Evolutionary conservation across 2,329 filamentous ascomycete species (phyloP).

Genomic region (Fusarium sp.): DNA sequence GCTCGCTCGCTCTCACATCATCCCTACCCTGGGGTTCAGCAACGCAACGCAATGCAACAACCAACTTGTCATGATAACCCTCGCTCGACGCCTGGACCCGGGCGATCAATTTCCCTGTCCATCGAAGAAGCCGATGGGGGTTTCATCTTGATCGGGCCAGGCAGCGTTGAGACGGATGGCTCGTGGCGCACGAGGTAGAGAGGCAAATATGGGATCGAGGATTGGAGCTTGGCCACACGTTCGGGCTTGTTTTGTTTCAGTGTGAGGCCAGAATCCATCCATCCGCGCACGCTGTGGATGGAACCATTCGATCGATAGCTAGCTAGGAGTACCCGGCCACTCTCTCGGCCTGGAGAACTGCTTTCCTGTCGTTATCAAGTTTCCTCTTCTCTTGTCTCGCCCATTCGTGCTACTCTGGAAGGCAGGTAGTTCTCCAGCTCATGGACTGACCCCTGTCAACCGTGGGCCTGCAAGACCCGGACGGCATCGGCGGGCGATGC

Average conservation of each 20-base stretch:
- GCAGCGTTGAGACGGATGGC: conserved; percentile 35
- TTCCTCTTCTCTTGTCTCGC: conserved; percentile 6
- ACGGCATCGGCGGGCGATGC: conserved; percentile 38
- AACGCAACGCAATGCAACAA: background rate
- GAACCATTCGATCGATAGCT: conserved; percentile 22
- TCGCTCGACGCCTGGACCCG: conserved; percentile 31
- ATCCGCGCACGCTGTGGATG: conserved; percentile 39
- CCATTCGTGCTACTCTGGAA: background rate
- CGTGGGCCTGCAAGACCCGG: conserved; percentile 28
- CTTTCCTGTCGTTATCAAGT: conserved; percentile 6
- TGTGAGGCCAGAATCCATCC: conserved; percentile 36
- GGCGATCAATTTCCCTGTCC: conserved; percentile 37
- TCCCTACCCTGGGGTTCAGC: conserved; percentile 10
- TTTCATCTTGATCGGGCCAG: conserved; percentile 42
- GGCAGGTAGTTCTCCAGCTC: conserved; percentile 10
- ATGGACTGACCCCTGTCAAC: conserved; percentile 38
- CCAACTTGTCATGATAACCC: conserved; percentile 37
- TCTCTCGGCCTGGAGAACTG: conserved; percentile 11
- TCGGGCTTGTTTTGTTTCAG: conserved; percentile 46
- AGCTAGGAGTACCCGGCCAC: conserved; percentile 7
- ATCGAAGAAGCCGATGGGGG: conserved; percentile 27
- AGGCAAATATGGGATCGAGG: conserved; percentile 27
- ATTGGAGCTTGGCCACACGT: conserved; percentile 43
- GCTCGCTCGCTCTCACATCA: background rate
- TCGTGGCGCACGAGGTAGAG: conserved; percentile 30